phyloP scores from a whole-genome alignment of 805 yeast genomes.

The Saccharomycopsis malanga region DNA sequence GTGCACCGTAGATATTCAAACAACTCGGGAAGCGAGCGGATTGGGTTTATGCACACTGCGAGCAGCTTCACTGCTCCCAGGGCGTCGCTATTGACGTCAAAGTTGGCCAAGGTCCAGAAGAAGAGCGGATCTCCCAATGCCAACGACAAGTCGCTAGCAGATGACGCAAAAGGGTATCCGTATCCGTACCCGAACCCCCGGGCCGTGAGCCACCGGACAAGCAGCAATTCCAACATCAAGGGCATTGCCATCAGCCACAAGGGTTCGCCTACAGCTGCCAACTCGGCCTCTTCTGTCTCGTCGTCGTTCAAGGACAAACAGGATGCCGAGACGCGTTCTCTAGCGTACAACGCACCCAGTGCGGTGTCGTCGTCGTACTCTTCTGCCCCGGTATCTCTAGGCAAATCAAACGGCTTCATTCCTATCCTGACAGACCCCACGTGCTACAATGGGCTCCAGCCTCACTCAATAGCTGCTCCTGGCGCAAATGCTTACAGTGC shows the following conservation, averaged over 20 bases:
- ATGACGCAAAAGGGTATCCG: neutral
- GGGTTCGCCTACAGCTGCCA: slow-evolving; percentile 10
- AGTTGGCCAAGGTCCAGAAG: slow-evolving; percentile 17
- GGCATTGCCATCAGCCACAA: slow-evolving; percentile 2
- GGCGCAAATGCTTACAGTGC: neutral
- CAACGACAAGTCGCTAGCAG: neutral
- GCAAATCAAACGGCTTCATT: slow-evolving; percentile 23
- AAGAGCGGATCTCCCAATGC: neutral
- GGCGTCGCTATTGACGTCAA: slow-evolving; percentile 16
- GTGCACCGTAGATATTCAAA: slow-evolving; percentile 4
- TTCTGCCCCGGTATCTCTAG: slow-evolving; percentile 23
- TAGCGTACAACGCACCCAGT: slow-evolving; percentile 41
- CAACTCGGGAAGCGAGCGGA: slow-evolving; percentile 6
- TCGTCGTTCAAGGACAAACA: slow-evolving; percentile 3
- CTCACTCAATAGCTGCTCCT: slow-evolving; percentile 9
- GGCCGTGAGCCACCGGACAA: neutral
- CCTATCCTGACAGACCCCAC: slow-evolving; percentile 18
- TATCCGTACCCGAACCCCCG: slow-evolving; percentile 13
- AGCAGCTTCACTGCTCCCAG: slow-evolving; percentile 12
- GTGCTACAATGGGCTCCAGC: slow-evolving; percentile 6
- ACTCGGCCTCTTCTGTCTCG: slow-evolving; percentile 21
- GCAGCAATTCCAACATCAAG: slow-evolving; percentile 14
- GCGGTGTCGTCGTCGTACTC: slow-evolving; percentile 42
- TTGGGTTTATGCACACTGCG: slow-evolving; percentile 6
- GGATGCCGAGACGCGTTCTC: slow-evolving; percentile 21